Evolutionary conservation across 495 filamentous ascomycete species (phyloP), one percentile per base, ranked within the genome.

Genomic region (Filosporella fistucella): DNA sequence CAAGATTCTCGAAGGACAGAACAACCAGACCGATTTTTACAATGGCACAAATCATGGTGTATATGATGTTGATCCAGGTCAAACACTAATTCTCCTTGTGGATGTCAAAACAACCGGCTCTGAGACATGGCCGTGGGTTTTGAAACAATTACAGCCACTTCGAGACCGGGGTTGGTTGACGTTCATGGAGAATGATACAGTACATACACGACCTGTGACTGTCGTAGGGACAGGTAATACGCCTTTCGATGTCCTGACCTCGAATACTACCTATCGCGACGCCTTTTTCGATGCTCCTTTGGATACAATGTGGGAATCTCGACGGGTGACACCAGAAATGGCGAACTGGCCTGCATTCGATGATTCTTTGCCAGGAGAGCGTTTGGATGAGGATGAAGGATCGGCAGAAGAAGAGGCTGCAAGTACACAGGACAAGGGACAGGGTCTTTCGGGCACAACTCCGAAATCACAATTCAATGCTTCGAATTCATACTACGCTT

Each of bases 191-290:
- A 67, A 82, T 40, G 71, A 69, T 4, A 68, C 66, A 24, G 52
- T 77, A 16, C 58, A 65, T 16, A 53, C 71, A 8, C 69, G 84
- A 2, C 79, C 82, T 4, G 60, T 95, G 14, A 94, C 88, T 3
- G 76, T 94, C 3, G 84, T 94, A 7, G 87, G 79, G 0, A 91
- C 89, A 0, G 89, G 89, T 13, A 82, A 84, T 49, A 81, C 86
- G 0, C 85, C 88, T 0, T 84, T 91, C 47, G 73, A 86, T 36
- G 37, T 68, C 25, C 56, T 84, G 4, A 47, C 69, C 1, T 52
- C 58, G 1, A 79, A 78, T 42, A 40, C 66, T 18, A 70, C 66
- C 4, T 72, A 77, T 47, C 68, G 80, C 5, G 80, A 85, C 60
- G 68, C 80, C 11, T 87, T 89, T 63, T 84, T 81, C 60, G 82